Evolutionary conservation across 1,284 basidiomycete genomes (phyloP).

Genomic region (Irpex sp.): DNA sequence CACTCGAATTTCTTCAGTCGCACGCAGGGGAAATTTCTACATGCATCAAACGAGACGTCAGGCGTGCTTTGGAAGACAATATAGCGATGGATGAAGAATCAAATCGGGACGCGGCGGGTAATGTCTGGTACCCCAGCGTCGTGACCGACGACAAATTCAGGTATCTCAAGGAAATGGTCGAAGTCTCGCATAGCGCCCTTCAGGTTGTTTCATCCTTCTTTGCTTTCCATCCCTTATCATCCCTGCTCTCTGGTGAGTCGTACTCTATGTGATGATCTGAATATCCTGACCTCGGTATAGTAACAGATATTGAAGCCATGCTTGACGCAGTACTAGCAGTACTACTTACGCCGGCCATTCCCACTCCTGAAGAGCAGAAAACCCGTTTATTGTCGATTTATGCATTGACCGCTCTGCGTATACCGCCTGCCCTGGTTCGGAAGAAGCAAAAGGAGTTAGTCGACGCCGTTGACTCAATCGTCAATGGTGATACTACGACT

Average conservation of each 20-base stretch:
- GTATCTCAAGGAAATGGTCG: background rate
- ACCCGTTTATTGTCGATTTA: slow-evolving; percentile 42
- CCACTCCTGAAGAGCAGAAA: background rate
- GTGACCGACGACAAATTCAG: background rate
- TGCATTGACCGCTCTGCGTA: slow-evolving; percentile 41
- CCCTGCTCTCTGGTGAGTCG: background rate
- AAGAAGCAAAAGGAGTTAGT: slow-evolving; percentile 15
- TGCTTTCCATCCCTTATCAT: background rate
- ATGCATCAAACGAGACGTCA: background rate
- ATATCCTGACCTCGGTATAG: background rate
- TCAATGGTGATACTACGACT: background rate
- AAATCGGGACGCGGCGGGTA: background rate
- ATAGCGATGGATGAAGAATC: background rate
- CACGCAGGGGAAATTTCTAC: background rate
- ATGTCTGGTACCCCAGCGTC: background rate
- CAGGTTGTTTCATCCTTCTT: background rate
- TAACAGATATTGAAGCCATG: background rate
- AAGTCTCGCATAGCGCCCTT: background rate
- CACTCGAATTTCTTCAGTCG: background rate
- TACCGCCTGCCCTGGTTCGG: slow-evolving; percentile 35
- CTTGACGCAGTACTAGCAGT: background rate
- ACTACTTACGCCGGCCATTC: background rate
- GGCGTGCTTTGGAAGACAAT: background rate
- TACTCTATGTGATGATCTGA: background rate
- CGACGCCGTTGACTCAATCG: background rate